Conservation (phyloP, 352 stramenopile genomes). For the Phytophthora hibernalis region DNA sequence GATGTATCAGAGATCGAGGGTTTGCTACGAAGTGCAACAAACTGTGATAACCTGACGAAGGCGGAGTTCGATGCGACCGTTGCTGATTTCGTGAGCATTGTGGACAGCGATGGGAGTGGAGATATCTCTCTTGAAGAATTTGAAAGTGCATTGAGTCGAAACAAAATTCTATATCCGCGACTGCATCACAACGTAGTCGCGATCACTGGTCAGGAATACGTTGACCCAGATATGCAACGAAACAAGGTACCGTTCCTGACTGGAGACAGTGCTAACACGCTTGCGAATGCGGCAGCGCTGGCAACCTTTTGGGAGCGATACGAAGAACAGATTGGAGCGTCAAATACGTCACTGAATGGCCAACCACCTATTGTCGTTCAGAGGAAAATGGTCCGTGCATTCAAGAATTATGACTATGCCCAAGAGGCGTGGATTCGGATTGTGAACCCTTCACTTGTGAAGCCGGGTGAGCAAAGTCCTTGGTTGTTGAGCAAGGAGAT, state of each 20-base stretch:
- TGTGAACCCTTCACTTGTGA: conserved; percentile 78
- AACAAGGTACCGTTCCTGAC: conserved; percentile 73
- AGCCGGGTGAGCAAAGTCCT: conserved; percentile 65
- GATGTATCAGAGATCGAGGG: conserved; percentile 73
- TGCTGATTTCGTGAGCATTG: conserved; percentile 75
- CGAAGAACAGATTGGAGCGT: conserved; percentile 69
- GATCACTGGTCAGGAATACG: conserved; percentile 83
- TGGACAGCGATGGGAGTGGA: conserved; percentile 81
- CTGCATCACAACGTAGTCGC: conserved; percentile 67
- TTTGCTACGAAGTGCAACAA: conserved; percentile 67
- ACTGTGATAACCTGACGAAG: conserved; percentile 77
- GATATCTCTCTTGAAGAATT: conserved; percentile 90
- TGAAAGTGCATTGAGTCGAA: conserved; percentile 65
- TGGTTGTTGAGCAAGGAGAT: conserved; percentile 88
- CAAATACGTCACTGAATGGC: conserved; percentile 65
- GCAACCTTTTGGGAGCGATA: conserved; percentile 79
- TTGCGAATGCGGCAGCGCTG: conserved; percentile 69
- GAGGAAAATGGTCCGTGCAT: conserved; percentile 88
- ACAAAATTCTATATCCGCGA: conserved; percentile 75
- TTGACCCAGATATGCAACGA: conserved; percentile 65
- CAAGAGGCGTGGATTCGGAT: conserved; percentile 87
- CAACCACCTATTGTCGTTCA: conserved; percentile 64
- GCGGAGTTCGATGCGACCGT: conserved; percentile 83
- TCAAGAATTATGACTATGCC: conserved; percentile 89
- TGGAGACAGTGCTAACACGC: conserved; percentile 38